A percentile compares a stretch with the other conserved stretches of the same genome.
phyloP scores from a whole-genome alignment of 2,329 filamentous ascomycete genomes.

The Sporothrix schenckii region DNA sequence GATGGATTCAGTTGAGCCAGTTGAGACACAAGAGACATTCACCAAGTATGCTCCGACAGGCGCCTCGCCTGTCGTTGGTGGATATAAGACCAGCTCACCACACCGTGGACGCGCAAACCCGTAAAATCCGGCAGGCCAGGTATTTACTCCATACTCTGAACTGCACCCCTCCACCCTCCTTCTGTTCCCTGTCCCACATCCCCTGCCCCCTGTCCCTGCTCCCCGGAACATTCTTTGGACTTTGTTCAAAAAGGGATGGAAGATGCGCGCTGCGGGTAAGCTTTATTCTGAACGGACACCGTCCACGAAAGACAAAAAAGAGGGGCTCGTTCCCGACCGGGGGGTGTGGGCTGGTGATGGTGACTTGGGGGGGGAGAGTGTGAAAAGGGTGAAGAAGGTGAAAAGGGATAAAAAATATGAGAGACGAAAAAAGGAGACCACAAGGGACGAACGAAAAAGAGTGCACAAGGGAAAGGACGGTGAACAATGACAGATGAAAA shows the following conservation, averaged over 20 bases:
- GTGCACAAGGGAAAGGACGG: background rate
- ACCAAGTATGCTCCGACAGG: background rate
- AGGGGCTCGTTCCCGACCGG: background rate
- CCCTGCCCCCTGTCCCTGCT: background rate
- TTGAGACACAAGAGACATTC: no score
- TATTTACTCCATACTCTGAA: background rate
- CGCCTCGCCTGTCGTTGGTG: conserved; percentile 10
- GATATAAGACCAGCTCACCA: conserved; percentile 6
- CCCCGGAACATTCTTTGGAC: background rate
- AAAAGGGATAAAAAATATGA: background rate
- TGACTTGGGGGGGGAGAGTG: background rate
- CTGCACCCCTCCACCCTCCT: background rate
- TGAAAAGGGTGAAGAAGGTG: no score
- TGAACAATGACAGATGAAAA: background rate
- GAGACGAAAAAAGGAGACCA: background rate
- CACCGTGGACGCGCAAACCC: conserved; percentile 3
- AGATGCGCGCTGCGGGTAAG: conserved; percentile 22
- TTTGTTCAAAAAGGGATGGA: conserved; percentile 26
- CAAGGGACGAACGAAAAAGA: background rate
- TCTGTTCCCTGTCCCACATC: background rate
- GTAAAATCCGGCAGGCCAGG: conserved; percentile 13
- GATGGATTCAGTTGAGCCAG: no score
- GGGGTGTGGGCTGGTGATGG: background rate
- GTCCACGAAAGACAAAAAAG: background rate
- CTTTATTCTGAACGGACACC: no score